These are phyloP conservation scores for Rubus parviflorus DNA, from an alignment of 306 rosid genomes.

Conservation along the genomic window DNA sequence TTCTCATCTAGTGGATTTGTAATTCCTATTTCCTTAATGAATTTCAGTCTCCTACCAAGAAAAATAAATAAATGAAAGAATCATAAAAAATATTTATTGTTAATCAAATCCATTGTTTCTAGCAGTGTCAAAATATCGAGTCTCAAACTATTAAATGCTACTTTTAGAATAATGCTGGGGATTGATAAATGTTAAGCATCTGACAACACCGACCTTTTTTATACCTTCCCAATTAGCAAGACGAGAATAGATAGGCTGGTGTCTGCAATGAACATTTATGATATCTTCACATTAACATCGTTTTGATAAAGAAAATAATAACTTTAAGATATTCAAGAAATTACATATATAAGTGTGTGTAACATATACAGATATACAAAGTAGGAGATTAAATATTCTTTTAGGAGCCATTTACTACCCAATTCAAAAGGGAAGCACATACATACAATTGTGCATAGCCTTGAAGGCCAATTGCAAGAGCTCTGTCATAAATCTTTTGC, in stretches of 20 bases:
- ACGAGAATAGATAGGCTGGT: constrained; percentile 75
- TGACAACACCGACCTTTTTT: constrained; percentile 48
- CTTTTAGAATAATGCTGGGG: neutral
- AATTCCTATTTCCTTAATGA: neutral
- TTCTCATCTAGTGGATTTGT: neutral
- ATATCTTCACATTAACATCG: constrained; percentile 23
- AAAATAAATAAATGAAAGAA: neutral
- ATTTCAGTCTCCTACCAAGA: neutral
- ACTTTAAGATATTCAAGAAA: neutral
- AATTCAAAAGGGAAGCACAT: constrained; percentile 26
- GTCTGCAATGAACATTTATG: constrained; percentile 56
- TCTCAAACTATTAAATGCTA: neutral
- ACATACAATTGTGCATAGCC: constrained; percentile 91
- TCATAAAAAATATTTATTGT: neutral
- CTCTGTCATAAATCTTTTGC: constrained; percentile 83
- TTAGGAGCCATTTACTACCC: constrained; percentile 17
- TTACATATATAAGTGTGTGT: neutral
- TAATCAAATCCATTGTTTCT: neutral
- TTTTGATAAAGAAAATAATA: neutral
- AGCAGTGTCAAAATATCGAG: neutral
- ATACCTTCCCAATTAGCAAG: constrained; percentile 98
- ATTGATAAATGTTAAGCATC: neutral
- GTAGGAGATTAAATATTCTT: neutral
- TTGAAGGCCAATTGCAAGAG: constrained; percentile 82
- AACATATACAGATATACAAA: neutral